phyloP scores from a whole-genome alignment of 2,329 filamentous ascomycete species.

The Penicillium aurantiogriseum region DNA sequence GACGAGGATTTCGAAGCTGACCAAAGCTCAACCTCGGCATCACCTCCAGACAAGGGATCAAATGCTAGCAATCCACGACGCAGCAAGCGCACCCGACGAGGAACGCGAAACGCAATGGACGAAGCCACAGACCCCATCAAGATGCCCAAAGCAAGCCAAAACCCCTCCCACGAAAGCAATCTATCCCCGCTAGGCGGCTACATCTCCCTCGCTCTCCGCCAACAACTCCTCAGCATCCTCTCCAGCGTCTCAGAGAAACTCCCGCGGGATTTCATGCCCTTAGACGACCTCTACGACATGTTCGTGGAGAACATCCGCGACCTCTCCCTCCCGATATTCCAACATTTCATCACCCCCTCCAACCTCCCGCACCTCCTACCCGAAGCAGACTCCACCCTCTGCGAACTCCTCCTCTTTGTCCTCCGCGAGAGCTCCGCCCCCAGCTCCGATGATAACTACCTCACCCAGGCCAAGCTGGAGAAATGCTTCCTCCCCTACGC shows the following conservation, averaged over 20 bases:
- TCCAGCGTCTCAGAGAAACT: constrained; percentile 38
- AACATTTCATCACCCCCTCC: constrained; percentile 46
- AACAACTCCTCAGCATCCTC: constrained; percentile 47
- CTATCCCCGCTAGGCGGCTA: constrained; percentile 39
- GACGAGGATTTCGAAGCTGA: constrained; percentile 34
- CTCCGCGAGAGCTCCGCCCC: constrained; percentile 48
- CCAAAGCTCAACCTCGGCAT: background rate
- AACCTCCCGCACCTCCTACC: constrained; percentile 42
- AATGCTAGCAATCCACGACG: constrained; percentile 22
- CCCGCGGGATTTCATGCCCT: constrained; percentile 35
- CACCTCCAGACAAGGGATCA: constrained; percentile 8
- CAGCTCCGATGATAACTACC: constrained; percentile 39
- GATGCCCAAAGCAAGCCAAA: constrained; percentile 11
- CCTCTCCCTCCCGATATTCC: constrained; percentile 47
- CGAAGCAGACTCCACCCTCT: constrained; percentile 50
- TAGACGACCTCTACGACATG: constrained; percentile 44
- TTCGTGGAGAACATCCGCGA: constrained; percentile 49
- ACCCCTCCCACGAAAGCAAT: constrained; percentile 10
- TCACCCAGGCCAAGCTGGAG: constrained; percentile 53
- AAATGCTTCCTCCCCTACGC: constrained; percentile 64
- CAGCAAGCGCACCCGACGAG: constrained; percentile 36
- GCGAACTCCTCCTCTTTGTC: constrained; percentile 52
- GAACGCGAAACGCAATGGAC: constrained; percentile 19
- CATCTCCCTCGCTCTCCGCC: constrained; percentile 43
- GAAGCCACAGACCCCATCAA: constrained; percentile 4